Conservation (phyloP, 1,139 yeast genomes). For the Diutina sp. region DNA sequence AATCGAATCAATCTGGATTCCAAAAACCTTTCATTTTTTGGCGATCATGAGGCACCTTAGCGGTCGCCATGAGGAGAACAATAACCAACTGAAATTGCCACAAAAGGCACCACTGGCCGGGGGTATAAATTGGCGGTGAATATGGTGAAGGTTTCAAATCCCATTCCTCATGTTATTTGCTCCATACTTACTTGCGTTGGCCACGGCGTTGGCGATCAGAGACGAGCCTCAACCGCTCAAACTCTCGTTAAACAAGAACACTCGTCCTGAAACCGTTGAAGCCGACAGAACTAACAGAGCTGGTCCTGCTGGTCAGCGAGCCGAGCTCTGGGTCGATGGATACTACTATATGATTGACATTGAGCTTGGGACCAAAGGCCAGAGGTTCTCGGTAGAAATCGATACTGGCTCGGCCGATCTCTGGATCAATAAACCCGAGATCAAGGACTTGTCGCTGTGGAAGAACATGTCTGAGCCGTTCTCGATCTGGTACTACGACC, state of each 20-base stretch:
- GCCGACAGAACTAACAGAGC: not conserved
- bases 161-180: not conserved
- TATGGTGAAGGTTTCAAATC: too few species aligned
- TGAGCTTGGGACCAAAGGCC: not conserved
- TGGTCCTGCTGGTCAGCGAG: too few species aligned
- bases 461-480: constrained; percentile 4
- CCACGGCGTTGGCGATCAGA: not conserved
- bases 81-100: too few species aligned
- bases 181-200: not conserved
- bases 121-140: too few species aligned
- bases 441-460: not conserved
- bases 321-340: not conserved
- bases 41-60: too few species aligned
- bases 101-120: too few species aligned
- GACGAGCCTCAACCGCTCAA: not conserved
- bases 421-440: constrained; percentile 4
- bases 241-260: not conserved
- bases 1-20: too few species aligned
- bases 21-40: too few species aligned
- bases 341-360: not conserved
- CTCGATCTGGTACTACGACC: constrained; percentile 5
- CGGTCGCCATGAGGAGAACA: too few species aligned
- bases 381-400: not conserved
- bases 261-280: too few species aligned
- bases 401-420: constrained; percentile 8